These are phyloP conservation scores for Taphrina communis DNA, from an alignment of 1,139 yeast species.

Conservation along the genomic window DNA sequence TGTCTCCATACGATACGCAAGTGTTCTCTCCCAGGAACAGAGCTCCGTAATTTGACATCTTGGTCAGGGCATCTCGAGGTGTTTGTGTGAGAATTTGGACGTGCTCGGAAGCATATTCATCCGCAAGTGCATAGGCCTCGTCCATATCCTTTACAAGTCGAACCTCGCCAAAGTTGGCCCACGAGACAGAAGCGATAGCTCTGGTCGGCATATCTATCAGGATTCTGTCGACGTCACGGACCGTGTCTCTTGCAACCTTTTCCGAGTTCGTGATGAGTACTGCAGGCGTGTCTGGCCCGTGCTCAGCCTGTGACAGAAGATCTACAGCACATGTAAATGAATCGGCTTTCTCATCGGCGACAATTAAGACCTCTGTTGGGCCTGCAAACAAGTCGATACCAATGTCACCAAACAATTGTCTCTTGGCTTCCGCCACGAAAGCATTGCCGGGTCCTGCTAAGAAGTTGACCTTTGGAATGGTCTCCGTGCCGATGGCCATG, in stretches of 20 bases:
- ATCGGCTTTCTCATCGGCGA: constrained; percentile 6
- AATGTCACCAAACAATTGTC: constrained; percentile 9
- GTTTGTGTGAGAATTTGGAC: constrained; percentile 6
- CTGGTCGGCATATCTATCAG: constrained; percentile 9
- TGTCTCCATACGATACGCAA: constrained; percentile 6
- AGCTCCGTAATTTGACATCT: constrained; percentile 4
- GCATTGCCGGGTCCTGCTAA: constrained; percentile 6
- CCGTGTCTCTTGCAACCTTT: not conserved
- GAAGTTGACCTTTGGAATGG: constrained; percentile 1
- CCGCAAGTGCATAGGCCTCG: not conserved
- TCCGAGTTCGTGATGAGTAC: constrained; percentile 4
- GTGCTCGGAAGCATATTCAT: constrained; percentile 6
- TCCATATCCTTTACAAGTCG: constrained; percentile 4
- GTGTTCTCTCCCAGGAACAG: constrained; percentile 1
- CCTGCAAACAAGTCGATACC: constrained; percentile 9
- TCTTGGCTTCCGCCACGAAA: constrained; percentile 5
- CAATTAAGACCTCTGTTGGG: constrained; percentile 6
- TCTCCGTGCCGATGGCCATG: constrained; percentile 8
- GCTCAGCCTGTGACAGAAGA: constrained; percentile 11
- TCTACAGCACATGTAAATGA: constrained; percentile 1
- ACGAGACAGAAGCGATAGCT: not conserved
- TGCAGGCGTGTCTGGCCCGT: constrained; percentile 5
- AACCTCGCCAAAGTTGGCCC: constrained; percentile 2
- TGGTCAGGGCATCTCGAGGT: constrained; percentile 11
- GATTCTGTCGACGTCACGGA: constrained; percentile 2